phyloP scores from a whole-genome alignment of 1,284 basidiomycete species.

The Ustilago tritici region DNA sequence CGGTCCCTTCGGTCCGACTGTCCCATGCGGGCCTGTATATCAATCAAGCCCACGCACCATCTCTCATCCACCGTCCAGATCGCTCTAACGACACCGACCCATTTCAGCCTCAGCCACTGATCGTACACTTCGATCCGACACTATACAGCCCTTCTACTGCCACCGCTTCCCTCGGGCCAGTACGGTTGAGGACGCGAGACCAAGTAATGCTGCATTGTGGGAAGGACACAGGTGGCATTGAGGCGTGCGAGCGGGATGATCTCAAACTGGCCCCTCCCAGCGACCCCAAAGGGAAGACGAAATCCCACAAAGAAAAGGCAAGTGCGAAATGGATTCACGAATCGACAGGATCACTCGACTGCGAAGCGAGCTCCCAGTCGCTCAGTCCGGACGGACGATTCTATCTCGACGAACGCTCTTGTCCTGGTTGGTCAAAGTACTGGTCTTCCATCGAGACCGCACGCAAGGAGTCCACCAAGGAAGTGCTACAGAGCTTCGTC shows the following conservation, averaged over 20 bases:
- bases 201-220: constrained; percentile 54
- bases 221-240: constrained; percentile 38
- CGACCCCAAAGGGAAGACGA: background rate
- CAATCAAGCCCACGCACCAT: constrained; percentile 43
- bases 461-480: constrained; percentile 12
- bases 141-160: constrained; percentile 21
- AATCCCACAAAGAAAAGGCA: constrained; percentile 7
- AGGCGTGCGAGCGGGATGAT: constrained; percentile 48
- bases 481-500: constrained; percentile 43
- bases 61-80: constrained; percentile 25
- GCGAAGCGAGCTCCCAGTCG: constrained; percentile 21
- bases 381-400: constrained; percentile 42
- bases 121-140: constrained; percentile 42
- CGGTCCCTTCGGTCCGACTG: constrained; percentile 48
- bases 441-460: constrained; percentile 27
- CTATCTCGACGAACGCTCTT: constrained; percentile 33
- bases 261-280: constrained; percentile 18
- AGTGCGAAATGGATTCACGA: constrained; percentile 5
- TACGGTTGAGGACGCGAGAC: constrained; percentile 30
- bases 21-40: constrained; percentile 55
- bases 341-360: constrained; percentile 15
- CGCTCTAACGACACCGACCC: constrained; percentile 32
- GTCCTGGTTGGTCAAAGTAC: constrained; percentile 43
- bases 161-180: constrained; percentile 27
- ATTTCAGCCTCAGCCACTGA: constrained; percentile 39